Base-by-base conservation (phyloP, 1,284 basidiomycete species). In the Trichosporon inkin region DNA sequence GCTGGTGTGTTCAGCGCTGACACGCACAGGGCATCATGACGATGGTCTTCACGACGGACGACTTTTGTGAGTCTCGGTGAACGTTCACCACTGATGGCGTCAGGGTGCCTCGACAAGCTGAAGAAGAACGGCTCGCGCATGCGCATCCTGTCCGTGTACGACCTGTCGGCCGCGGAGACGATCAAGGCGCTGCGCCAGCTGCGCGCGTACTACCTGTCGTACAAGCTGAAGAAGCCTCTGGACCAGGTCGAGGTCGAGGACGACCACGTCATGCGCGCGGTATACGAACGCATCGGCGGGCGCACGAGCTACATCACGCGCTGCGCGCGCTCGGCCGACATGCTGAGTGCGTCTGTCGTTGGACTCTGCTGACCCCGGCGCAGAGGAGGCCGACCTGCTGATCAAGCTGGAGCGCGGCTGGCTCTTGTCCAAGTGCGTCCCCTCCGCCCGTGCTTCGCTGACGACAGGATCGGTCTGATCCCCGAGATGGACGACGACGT, bases 401-500 rank as follows among this genome's bases (percentile, higher is more conserved):
- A 79, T 89, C 14, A 68, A 79, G 16, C 81, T 84, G n/a, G 90
- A 92, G 77, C 88, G 88, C 71, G 85, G 83, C 22, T 91, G 88
- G 88, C 78, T 90, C 34, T 77, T 86, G 39, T 87, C 85, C 67
- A 77, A 77, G 74, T 77, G 52, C 55, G 73, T 65, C 10, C 17
- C 10, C 16, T 17, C 10, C 38, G 10, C 44, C 44, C 32, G 20
- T n/a, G n/a, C n/a, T n/a, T n/a, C 14, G 19, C 54, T 53, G 17
- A 35, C 19, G 37, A 36, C 58, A 76, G 74, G 64, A 76, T 90
- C 55, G 88, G 88, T 70, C 74, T 81, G 67, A 84, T 84, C 52
- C 83, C 84, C 7, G 89, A 92, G 70, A 86, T 85, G 70, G 89
- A 91, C 72, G 89, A 90, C 78, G 88, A 92, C 76, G 88, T 91